Percentiles rank a stretch among this genome's conserved stretches.
phyloP scores from a whole-genome alignment of 2,329 filamentous ascomycete species.

The Colletotrichum endophyticum region DNA sequence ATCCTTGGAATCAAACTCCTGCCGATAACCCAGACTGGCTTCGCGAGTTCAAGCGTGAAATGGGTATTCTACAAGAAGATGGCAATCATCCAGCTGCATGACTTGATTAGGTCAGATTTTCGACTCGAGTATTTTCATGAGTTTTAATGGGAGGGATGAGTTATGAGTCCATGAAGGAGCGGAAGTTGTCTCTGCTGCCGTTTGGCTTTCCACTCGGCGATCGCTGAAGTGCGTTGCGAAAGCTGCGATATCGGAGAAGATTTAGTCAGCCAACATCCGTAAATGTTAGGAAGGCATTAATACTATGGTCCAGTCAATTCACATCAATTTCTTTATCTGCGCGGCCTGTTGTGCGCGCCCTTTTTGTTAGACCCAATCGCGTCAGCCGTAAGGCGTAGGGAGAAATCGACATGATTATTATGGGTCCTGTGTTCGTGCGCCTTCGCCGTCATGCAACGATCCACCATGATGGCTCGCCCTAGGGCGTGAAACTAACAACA shows the following conservation, averaged over 20 bases:
- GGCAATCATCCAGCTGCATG: background rate
- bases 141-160: background rate
- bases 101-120: background rate
- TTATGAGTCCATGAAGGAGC: background rate
- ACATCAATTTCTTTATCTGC: background rate
- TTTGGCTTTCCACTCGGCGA: background rate
- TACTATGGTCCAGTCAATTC: background rate
- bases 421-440: background rate
- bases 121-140: background rate
- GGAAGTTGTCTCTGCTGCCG: background rate
- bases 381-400: background rate
- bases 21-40: constrained; percentile 39
- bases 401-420: background rate
- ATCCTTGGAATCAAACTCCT: constrained; percentile 44
- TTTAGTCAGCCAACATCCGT: background rate
- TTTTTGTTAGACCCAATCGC: background rate
- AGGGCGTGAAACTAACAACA: constrained; percentile 1
- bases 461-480: background rate
- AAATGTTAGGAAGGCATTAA: accelerated
- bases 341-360: background rate
- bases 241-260: background rate
- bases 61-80: background rate
- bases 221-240: background rate
- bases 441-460: background rate
- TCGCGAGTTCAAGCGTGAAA: constrained; percentile 18